Base-by-base conservation (phyloP, 192 early-diverging fungal genomes). In the Coemansia sp. region DNA sequence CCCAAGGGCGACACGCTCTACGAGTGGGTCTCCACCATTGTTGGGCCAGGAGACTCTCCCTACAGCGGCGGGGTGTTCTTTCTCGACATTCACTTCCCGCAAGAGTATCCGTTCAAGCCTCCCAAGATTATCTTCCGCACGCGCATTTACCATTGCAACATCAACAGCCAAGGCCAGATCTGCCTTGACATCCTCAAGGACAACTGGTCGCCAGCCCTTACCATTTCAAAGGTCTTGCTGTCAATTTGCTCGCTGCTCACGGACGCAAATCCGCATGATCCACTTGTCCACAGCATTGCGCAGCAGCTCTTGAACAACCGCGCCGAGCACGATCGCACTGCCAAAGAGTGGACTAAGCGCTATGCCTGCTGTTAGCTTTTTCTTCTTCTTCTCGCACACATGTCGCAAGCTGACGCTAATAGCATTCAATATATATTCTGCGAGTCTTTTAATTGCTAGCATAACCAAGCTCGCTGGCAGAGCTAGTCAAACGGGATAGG, bases 121-220 rank as follows among this genome's bases (percentile, higher is more conserved):
- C 96, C 96, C 81, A 98, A 98, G 90, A 90, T 99, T 46, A 93
- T 87, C 81, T 99, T 98, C 82, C 96, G 91, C 65, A 99, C 96
- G 49, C 86, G 90, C 66, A 97, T 99, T 71, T 99, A 99, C 76
- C 97, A 99, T 83, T 95, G 95, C 58, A 99, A 99, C 87, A 97
- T 99, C 83, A 98, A 99, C 87, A 91, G 88, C 83, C 97, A 97
- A 77, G 97, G 97, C 43, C 91, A 89, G 77, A 99, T 99, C 79
- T 99, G 96, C 76, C 84, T 99, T 79, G 97, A 99, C 81, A 99
- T 99, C 69, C 86, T 99, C 76, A 94, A 89, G 74, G 97, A 99
- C 77, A 95, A 99, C 73, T 99, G 97, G 97, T 96, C 94, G 49
- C 96, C 97, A 63, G 96, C 97, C 58, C 86, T 99, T 61, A 99